Conservation (phyloP, 148 eudicot genomes). For the Bassia scoparia region DNA sequence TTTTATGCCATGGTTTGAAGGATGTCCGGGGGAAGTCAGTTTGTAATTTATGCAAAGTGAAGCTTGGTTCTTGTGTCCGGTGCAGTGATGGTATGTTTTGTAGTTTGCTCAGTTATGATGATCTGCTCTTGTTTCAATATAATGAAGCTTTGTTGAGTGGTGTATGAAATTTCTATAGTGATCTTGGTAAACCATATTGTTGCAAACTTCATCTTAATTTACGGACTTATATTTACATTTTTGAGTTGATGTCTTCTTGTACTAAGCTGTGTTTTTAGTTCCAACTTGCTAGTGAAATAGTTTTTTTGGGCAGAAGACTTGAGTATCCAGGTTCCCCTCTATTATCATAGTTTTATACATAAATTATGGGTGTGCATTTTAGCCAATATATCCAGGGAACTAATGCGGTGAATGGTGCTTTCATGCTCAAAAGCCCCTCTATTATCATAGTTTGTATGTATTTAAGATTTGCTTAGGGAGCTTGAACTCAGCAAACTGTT, state of each 20-base stretch:
- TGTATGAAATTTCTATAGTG: slow-evolving; percentile 3
- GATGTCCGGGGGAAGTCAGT: slow-evolving; percentile 66
- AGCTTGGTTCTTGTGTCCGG: slow-evolving; percentile 77
- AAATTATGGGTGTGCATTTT: not conserved
- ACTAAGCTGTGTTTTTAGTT: not conserved
- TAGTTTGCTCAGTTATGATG: slow-evolving; percentile 37
- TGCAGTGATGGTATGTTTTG: slow-evolving; percentile 93
- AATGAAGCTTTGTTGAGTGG: slow-evolving; percentile 14
- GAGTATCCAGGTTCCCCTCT: not conserved
- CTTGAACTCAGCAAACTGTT: not conserved
- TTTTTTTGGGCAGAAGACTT: not conserved
- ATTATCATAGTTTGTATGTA: not conserved
- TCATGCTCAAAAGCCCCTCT: not conserved
- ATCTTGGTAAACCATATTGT: not conserved
- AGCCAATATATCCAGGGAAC: not conserved
- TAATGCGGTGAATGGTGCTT: not conserved
- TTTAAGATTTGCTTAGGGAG: not conserved
- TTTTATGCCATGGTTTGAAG: slow-evolving; percentile 58
- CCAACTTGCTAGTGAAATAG: not conserved
- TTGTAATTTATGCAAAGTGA: slow-evolving; percentile 86
- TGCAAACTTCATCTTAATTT: not conserved
- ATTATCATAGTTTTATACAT: not conserved
- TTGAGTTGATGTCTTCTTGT: not conserved
- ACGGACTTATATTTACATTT: not conserved
- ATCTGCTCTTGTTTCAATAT: slow-evolving; percentile 31